Percentiles rank a stretch among this genome's conserved stretches.
phyloP scores from a whole-genome alignment of 2,329 filamentous ascomycete species.

The Diaporthe capsici region DNA sequence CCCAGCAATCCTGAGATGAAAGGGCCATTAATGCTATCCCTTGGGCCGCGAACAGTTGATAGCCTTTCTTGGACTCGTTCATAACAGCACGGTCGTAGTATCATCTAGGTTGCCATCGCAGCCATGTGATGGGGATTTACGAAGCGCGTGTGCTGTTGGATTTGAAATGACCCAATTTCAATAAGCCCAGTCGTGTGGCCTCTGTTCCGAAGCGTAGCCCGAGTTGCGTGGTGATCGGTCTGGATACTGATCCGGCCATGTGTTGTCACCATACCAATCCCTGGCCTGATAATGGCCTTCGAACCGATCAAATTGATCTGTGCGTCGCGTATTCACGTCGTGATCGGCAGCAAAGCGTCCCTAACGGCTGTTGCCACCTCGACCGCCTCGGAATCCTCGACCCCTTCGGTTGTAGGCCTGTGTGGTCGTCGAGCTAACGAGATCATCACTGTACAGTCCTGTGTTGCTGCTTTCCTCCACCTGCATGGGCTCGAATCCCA shows the following conservation, averaged over 20 bases:
- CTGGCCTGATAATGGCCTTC: background rate
- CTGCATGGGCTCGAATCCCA: slow-evolving; percentile 66
- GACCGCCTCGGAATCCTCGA: slow-evolving; percentile 40
- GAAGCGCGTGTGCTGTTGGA: background rate
- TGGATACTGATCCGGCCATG: background rate
- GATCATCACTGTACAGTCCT: slow-evolving; percentile 67
- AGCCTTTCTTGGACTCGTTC: background rate
- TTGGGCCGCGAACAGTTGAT: background rate
- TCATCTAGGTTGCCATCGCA: background rate
- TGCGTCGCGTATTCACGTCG: background rate
- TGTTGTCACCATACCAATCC: background rate
- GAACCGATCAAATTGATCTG: background rate
- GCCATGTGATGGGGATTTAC: background rate
- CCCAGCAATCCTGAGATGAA: slow-evolving; percentile 1
- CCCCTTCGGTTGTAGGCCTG: slow-evolving; percentile 35
- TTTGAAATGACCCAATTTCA: background rate
- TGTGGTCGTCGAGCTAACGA: slow-evolving; percentile 48
- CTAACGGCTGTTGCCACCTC: slow-evolving; percentile 41
- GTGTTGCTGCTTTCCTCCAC: slow-evolving; percentile 50
- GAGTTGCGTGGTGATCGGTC: slow-evolving; percentile 4
- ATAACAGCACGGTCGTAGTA: background rate
- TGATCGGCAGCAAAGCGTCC: slow-evolving; percentile 29
- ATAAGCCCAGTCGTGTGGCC: background rate
- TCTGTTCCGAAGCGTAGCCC: slow-evolving; percentile 7
- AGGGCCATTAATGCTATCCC: background rate